Evolutionary conservation across 805 yeast genomes (phyloP).

Genomic region (Candida loeiensis): DNA sequence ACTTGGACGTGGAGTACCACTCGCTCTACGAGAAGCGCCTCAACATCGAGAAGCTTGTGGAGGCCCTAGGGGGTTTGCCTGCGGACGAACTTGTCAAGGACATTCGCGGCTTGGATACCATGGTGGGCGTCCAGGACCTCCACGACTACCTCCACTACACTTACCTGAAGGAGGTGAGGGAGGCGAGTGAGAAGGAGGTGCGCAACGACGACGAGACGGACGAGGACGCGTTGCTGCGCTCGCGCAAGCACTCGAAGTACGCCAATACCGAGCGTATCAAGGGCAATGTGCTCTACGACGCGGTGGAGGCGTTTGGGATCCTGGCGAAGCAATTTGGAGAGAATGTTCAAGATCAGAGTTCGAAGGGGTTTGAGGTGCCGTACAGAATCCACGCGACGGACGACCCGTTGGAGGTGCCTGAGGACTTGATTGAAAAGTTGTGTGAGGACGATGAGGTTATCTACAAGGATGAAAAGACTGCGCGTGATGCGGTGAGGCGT

Average conservation of each 20-base stretch:
- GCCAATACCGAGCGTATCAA: constrained; percentile 66
- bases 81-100: constrained; percentile 54
- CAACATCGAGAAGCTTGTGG: constrained; percentile 54
- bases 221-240: background rate
- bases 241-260: constrained; percentile 56
- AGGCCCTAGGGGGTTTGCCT: constrained; percentile 45
- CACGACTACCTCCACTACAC: constrained; percentile 78
- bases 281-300: constrained; percentile 57
- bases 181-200: constrained; percentile 28
- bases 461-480: constrained; percentile 57
- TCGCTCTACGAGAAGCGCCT: constrained; percentile 72
- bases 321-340: constrained; percentile 80
- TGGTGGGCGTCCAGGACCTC: constrained; percentile 83
- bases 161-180: constrained; percentile 58
- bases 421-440: constrained; percentile 49
- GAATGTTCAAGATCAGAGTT: constrained; percentile 62
- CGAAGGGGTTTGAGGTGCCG: constrained; percentile 41
- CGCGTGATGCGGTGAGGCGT: constrained; percentile 68
- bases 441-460: constrained; percentile 46
- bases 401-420: constrained; percentile 62
- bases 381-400: constrained; percentile 67
- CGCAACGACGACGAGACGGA: constrained; percentile 12
- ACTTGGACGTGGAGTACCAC: constrained; percentile 84
- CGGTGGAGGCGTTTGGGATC: constrained; percentile 70
- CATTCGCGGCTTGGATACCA: constrained; percentile 52